phyloP scores from a whole-genome alignment of 805 yeast genomes.

The Candida caryicola region DNA sequence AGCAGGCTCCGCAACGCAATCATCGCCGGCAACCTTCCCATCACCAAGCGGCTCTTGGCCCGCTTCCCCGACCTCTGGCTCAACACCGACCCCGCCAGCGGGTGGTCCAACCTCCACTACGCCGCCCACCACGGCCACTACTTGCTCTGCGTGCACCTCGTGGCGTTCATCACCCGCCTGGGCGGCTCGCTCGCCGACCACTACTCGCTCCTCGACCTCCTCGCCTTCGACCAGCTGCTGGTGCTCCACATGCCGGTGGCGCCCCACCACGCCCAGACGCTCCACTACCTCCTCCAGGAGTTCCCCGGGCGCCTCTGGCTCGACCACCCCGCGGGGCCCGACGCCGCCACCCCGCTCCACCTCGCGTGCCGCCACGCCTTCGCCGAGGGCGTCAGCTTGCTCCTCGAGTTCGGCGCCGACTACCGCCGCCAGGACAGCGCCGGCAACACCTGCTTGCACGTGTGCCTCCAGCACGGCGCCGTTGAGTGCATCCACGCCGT shows the following conservation, averaged over 20 bases:
- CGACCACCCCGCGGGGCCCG: conserved; percentile 52
- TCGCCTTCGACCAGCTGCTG: conserved; percentile 56
- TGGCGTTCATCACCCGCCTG: conserved; percentile 40
- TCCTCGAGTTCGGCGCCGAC: conserved; percentile 70
- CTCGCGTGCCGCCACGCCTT: conserved; percentile 60
- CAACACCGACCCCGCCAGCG: conserved; percentile 65
- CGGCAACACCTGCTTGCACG: conserved; percentile 39
- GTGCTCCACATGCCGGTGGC: conserved; percentile 69
- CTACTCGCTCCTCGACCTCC: conserved; percentile 26
- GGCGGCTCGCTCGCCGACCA: conserved; percentile 18
- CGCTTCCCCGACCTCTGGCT: conserved; percentile 68
- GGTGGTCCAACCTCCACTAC: conserved; percentile 83
- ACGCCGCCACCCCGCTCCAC: conserved; percentile 60
- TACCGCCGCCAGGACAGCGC: conserved; percentile 26
- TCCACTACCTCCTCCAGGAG: conserved; percentile 62
- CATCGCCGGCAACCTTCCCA: conserved; percentile 55
- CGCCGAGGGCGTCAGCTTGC: conserved; percentile 58
- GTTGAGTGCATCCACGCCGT: conserved; percentile 44
- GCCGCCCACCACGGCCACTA: conserved; percentile 74
- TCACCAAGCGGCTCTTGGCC: conserved; percentile 62
- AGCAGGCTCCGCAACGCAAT: conserved; percentile 68
- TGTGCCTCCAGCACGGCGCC: conserved; percentile 60
- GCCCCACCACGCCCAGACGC: conserved; percentile 60
- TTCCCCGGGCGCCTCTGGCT: conserved; percentile 44
- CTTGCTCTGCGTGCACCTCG: conserved; percentile 58